Evolutionary conservation across 1,139 yeast genomes (phyloP).

Genomic region (Pneumocystis jirovecii): DNA sequence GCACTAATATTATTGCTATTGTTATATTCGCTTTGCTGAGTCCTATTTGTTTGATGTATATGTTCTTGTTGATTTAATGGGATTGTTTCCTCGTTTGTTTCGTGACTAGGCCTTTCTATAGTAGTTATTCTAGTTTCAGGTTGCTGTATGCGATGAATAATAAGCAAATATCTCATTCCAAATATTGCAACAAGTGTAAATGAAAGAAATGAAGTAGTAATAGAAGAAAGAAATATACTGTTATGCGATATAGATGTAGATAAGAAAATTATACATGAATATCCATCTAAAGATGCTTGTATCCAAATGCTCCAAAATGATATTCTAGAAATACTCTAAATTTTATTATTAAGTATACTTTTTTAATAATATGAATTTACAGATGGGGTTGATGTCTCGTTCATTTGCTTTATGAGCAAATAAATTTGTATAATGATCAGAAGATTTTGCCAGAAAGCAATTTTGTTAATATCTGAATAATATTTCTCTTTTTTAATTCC

Average conservation of each 20-base stretch:
- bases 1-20: constrained; percentile 26
- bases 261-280: constrained; percentile 47
- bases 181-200: constrained; percentile 59
- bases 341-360: neutral
- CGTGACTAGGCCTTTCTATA: neutral
- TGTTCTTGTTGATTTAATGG: neutral
- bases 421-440: neutral
- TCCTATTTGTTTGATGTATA: constrained; percentile 27
- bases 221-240: constrained; percentile 48
- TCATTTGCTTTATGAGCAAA: neutral
- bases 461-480: neutral
- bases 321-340: constrained; percentile 27
- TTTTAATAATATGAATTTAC: neutral
- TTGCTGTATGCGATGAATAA: constrained; percentile 55
- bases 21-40: neutral
- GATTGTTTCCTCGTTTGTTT: constrained; percentile 1
- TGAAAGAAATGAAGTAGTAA: constrained; percentile 54
- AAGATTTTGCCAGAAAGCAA: neutral
- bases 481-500: neutral
- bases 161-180: constrained; percentile 60
- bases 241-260: constrained; percentile 42
- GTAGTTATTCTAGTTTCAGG: constrained; percentile 33
- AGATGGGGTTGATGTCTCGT: neutral
- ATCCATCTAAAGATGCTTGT: constrained; percentile 51
- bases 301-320: constrained; percentile 47